A percentile compares a stretch with the other conserved stretches of the same genome.
phyloP scores from a whole-genome alignment of 1,139 yeast species.

The Scheffersomyces cryptocercus region DNA sequence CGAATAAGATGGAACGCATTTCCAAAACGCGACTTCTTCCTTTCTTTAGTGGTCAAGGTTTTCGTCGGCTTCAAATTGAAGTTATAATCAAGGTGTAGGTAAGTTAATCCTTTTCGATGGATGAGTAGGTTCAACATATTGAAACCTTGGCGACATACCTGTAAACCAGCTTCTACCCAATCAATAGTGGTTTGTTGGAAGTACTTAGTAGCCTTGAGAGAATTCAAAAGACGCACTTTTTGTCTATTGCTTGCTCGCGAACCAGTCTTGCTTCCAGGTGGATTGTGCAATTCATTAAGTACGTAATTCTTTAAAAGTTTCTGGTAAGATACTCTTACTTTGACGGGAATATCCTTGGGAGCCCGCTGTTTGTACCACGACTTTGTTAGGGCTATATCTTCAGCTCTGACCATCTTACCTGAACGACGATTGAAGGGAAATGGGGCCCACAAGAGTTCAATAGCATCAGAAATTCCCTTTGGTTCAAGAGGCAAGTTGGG shows the following conservation, averaged over 20 bases:
- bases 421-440: constrained; percentile 78
- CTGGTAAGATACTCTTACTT: constrained; percentile 85
- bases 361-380: constrained; percentile 80
- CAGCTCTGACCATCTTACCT: constrained; percentile 76
- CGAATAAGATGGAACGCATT: constrained; percentile 93
- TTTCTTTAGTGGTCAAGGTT: constrained; percentile 92
- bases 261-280: constrained; percentile 30
- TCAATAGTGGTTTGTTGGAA: constrained; percentile 91
- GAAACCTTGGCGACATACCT: constrained; percentile 89
- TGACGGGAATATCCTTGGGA: constrained; percentile 59
- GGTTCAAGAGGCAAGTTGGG: constrained; percentile 27
- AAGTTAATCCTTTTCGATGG: constrained; percentile 89
- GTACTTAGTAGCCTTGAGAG: constrained; percentile 75
- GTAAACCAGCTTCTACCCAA: constrained; percentile 98
- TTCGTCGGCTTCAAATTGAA: constrained; percentile 96
- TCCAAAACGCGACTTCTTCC: constrained; percentile 95
- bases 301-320: constrained; percentile 76
- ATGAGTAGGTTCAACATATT: constrained; percentile 89
- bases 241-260: constrained; percentile 38
- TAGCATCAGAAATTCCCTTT: constrained; percentile 53
- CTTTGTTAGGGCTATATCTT: constrained; percentile 85
- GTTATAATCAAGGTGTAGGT: constrained; percentile 90
- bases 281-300: constrained; percentile 64
- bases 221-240: constrained; percentile 62
- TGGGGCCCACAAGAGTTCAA: constrained; percentile 77